Base-by-base conservation (phyloP, 768 basidiomycete species). In the Jaapia argillacea region DNA sequence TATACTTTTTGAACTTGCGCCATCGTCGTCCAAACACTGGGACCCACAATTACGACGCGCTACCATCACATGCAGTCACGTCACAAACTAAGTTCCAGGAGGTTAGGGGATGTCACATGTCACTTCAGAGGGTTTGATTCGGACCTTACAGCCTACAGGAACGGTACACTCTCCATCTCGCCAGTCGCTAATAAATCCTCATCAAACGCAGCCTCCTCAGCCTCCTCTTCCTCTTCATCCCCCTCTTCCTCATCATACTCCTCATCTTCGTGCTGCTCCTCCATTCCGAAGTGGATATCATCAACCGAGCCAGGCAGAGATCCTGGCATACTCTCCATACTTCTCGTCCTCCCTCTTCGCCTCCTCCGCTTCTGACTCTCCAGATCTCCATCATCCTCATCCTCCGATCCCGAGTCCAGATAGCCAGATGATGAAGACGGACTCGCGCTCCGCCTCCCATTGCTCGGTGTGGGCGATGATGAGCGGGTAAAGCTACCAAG, bases 271-370 rank as follows among this genome's bases (percentile, higher is more conserved):
- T 54, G 54, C n/a, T n/a, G n/a, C n/a, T n/a, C n/a, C n/a, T n/a
- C n/a, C 22, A 46, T 56, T 14, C 54, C 55, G 12, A 58, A 60
- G 24, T 59, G 65, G 0, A 64, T 65, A 6, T 75, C 76, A 7
- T 76, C 73, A 35, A 47, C 43, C n/a, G 60, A 61, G 5, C 66
- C 65, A 5, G 67, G 67, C 47, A 90, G 60, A 18, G 85, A 83
- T 24, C 89, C 89, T 10, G 87, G 89, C 84, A 93, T 90, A 55
- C 87, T 90, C 35, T 77, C 76, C 60, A 83, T 74, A 49, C 87
- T 87, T 54, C 74, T 68, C 48, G 72, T 68, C 49, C 82, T 66
- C 42, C 57, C 50, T 31, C 72, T 57, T 46, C 59, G 64, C 45
- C 60, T 57, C 51, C 63, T 58, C 57, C 61, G 65, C 51, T 58